These are phyloP conservation scores for Fragaria vesca DNA, from an alignment of 306 rosid genomes.

Conservation along the genomic window DNA sequence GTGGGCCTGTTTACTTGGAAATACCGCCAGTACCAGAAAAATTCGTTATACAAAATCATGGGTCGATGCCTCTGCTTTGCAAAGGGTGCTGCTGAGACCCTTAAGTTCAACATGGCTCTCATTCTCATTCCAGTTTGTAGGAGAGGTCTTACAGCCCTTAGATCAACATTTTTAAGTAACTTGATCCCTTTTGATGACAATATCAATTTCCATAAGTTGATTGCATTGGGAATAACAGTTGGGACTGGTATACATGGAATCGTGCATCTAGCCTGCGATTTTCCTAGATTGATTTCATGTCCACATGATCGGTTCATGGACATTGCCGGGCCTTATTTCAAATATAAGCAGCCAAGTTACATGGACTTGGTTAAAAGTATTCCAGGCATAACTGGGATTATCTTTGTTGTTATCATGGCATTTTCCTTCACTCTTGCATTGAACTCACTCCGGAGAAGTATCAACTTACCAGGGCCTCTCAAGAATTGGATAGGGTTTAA, in stretches of 20 bases:
- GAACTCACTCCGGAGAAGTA: conserved; percentile 60
- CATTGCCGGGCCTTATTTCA: conserved; percentile 48
- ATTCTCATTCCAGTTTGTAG: conserved; percentile 83
- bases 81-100: conserved; percentile 94
- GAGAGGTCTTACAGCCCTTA: conserved; percentile 64
- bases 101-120: conserved; percentile 91
- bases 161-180: conserved; percentile 55
- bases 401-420: conserved; percentile 63
- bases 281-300: conserved; percentile 57
- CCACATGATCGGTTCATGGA: conserved; percentile 40
- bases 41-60: conserved; percentile 57
- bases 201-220: conserved; percentile 76
- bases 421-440: conserved; percentile 74
- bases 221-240: conserved; percentile 51
- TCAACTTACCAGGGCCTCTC: conserved; percentile 54
- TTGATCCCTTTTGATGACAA: conserved; percentile 86
- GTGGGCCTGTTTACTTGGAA: conserved; percentile 60
- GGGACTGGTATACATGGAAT: conserved; percentile 53
- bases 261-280: conserved; percentile 67
- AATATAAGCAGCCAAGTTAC: conserved; percentile 49
- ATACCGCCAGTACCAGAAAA: conserved; percentile 48
- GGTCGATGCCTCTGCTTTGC: conserved; percentile 80
- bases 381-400: conserved; percentile 63
- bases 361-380: conserved; percentile 34
- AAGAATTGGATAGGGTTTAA: conserved; percentile 76